These are phyloP conservation scores for Jamesozyma piceae DNA, from an alignment of 805 yeast genomes.

Conservation along the genomic window DNA sequence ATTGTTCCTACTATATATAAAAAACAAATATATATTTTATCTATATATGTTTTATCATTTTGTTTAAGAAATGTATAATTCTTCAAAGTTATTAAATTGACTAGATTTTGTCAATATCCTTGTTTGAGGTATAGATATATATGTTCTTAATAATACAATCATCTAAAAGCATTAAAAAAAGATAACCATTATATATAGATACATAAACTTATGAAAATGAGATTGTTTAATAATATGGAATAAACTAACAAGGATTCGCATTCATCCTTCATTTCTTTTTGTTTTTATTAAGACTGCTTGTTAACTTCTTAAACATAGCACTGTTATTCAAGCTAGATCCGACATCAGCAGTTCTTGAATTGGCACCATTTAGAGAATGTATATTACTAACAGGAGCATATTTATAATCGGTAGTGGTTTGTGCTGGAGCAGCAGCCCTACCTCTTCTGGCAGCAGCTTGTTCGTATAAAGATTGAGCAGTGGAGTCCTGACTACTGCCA, in stretches of 20 bases:
- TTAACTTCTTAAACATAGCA: conserved; percentile 75
- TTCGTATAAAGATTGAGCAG: conserved; percentile 61
- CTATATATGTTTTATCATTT: conserved; percentile 5
- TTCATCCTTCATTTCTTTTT: conserved; percentile 8
- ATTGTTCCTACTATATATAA: background rate
- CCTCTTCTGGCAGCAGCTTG: conserved; percentile 85
- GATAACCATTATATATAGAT: background rate
- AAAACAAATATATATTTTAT: conserved; percentile 2
- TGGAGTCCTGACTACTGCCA: conserved; percentile 16
- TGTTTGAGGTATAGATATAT: too few relatives aligned
- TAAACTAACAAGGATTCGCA: background rate
- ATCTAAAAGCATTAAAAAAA: background rate
- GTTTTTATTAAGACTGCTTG: conserved; percentile 32
- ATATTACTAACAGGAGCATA: conserved; percentile 77
- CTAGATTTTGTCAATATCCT: too few relatives aligned
- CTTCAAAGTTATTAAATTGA: background rate
- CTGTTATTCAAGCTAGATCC: conserved; percentile 49
- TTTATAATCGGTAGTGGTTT: conserved; percentile 78
- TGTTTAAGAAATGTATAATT: conserved; percentile 3
- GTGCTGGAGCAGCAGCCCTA: conserved; percentile 93
- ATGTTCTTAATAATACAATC: too few relatives aligned
- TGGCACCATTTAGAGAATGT: conserved; percentile 30
- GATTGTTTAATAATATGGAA: background rate
- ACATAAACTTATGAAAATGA: background rate
- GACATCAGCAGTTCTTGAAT: conserved; percentile 37